Percentiles rank a stretch among this genome's conserved stretches.
phyloP scores from a whole-genome alignment of 192 early-diverging fungal species.

The Gamsiella multidivaricata region DNA sequence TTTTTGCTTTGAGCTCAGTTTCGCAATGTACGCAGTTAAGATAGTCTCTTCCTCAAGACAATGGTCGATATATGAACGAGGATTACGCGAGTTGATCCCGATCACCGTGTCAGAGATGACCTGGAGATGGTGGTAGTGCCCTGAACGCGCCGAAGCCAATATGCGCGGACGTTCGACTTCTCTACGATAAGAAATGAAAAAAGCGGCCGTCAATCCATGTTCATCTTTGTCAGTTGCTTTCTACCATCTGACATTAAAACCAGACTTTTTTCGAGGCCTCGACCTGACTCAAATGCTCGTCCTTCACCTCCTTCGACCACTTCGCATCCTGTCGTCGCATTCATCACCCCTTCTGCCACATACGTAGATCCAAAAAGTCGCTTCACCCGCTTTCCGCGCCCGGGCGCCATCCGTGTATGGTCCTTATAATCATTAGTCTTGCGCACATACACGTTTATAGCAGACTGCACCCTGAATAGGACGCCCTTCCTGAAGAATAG shows the following conservation, averaged over 20 bases:
- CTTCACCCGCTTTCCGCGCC: background rate
- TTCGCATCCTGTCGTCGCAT: background rate
- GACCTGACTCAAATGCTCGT: slow-evolving; percentile 20
- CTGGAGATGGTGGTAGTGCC: slow-evolving; percentile 48
- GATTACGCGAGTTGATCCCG: slow-evolving; percentile 17
- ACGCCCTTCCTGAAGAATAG: slow-evolving; percentile 2
- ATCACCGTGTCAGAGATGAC: slow-evolving; percentile 50
- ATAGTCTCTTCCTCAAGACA: slow-evolving; percentile 16
- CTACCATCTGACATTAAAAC: slow-evolving; percentile 4
- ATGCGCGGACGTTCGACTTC: slow-evolving; percentile 19
- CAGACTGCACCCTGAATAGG: background rate
- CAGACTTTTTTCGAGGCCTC: background rate
- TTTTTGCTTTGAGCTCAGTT: background rate
- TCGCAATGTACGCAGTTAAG: slow-evolving; percentile 5
- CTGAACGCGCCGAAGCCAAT: slow-evolving; percentile 35
- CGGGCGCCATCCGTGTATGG: background rate
- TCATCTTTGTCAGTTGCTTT: no score
- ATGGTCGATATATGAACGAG: background rate
- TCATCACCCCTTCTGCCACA: background rate
- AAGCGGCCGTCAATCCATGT: background rate
- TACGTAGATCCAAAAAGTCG: background rate
- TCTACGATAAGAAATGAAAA: slow-evolving; percentile 9
- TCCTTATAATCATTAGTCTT: background rate
- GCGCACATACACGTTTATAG: background rate
- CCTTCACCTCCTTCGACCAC: slow-evolving; percentile 9